Evolutionary conservation across 2,329 filamentous ascomycete genomes (phyloP), one percentile per base, ranked within the genome.

Genomic region (Colletotrichum musicola): DNA sequence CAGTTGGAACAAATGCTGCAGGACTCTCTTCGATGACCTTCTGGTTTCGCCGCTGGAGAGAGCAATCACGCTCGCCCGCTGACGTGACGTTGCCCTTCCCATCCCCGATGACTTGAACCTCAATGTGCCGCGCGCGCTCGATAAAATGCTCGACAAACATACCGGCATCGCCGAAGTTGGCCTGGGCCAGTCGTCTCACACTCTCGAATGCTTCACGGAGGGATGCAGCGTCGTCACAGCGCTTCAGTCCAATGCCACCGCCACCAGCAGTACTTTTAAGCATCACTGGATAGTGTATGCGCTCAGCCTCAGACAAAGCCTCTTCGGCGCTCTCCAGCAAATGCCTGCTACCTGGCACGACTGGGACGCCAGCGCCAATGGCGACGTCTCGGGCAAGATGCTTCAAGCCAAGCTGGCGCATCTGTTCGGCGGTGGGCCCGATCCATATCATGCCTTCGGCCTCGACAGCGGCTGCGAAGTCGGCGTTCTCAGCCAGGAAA

Each of bases 401-500:
- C 50, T 83, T 83, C 20, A 81, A 55, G 0, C 81, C 81, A 5
- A 83, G 71, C 25, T 77, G 75, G 2, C 73, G 72, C 73, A 83
- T 83, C 13, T 78, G 76, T 13, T 82, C 77, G 0, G 87, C 80
- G 13, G 81, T 83, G 1, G 90, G 90, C 0, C 90, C 90, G 14
- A 88, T 82, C 80, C 88, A 92, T 1, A 81, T 79, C 68, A 92
- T 80, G 0, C 88, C 90, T 1, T 84, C 85, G 9, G 83, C 78
- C 22, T 80, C 75, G 0, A 90, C 85, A 0, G 80, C 77, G 22
- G 81, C 75, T 0, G 90, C 89, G 74, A 92, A 92, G 4, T 86
- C 82, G 4, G 87, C 83, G 73, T 91, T 90, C 67, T 92, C 90
- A 0, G 86, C 86, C 1, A 92, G 77, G 68, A 91, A 92, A 0